Evolutionary conservation across 2,329 filamentous ascomycete genomes (phyloP).

Genomic region (Dryadomyces quercus-mongolicae): DNA sequence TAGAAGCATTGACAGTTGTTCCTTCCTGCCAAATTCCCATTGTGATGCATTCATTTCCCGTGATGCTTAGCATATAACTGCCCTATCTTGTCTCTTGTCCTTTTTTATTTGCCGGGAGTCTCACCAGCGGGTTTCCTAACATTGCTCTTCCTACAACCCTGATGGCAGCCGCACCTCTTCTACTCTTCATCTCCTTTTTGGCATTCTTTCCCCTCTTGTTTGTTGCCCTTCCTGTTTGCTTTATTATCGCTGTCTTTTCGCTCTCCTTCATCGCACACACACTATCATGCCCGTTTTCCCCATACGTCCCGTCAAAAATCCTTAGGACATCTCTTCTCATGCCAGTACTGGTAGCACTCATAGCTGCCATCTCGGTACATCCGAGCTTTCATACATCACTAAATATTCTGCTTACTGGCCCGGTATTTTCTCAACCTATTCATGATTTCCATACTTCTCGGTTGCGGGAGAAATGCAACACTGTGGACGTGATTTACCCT

Average conservation of each 20-base stretch:
- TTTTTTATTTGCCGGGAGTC: no score
- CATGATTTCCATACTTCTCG: not conserved
- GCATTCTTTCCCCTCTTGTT: not conserved
- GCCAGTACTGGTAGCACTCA: not conserved
- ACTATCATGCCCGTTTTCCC: not conserved
- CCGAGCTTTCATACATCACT: not conserved
- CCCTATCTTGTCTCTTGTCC: not conserved
- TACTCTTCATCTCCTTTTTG: not conserved
- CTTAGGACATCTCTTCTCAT: not conserved
- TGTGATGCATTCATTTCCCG: no score
- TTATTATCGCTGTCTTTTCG: not conserved
- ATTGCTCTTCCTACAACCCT: not conserved
- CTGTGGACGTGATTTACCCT: constrained; percentile 5
- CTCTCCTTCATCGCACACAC: not conserved
- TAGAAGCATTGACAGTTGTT: no score
- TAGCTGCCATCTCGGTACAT: not conserved
- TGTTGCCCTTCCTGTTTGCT: not conserved
- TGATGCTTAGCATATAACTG: no score
- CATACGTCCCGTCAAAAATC: not conserved
- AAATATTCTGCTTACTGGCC: not conserved
- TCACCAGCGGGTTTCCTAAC: no score
- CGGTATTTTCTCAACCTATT: no score
- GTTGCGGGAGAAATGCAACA: not conserved
- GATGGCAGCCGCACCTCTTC: not conserved
- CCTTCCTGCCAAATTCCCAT: no score